Evolutionary conservation across 768 basidiomycete species (phyloP).

Genomic region (Leccinum truebloodii): DNA sequence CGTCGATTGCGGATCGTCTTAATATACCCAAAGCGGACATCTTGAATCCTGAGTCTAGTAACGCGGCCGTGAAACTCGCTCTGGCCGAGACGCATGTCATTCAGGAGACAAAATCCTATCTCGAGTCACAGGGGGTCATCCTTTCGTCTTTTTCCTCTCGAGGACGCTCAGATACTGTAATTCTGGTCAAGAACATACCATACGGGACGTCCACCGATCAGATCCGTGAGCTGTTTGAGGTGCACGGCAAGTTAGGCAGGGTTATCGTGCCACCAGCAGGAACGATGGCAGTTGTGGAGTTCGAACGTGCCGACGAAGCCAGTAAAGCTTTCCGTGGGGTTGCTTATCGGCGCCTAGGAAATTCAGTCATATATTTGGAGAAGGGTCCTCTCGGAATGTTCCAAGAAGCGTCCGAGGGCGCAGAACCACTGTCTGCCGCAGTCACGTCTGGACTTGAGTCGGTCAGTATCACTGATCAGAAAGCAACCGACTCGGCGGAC

Average conservation of each 20-base stretch:
- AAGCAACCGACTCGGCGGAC: constrained; percentile 30
- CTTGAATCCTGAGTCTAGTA: constrained; percentile 78
- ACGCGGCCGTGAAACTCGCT: constrained; percentile 91
- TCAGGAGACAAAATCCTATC: constrained; percentile 88
- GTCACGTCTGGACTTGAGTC: constrained; percentile 29
- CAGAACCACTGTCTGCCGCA: constrained; percentile 8
- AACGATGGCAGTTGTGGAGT: constrained; percentile 91
- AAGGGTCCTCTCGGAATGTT: constrained; percentile 90
- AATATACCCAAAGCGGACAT: constrained; percentile 85
- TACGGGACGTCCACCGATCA: constrained; percentile 79
- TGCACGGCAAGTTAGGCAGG: constrained; percentile 67
- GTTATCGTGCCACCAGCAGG: constrained; percentile 90
- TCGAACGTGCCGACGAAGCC: constrained; percentile 69
- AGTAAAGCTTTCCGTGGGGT: constrained; percentile 75
- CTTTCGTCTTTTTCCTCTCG: constrained; percentile 55
- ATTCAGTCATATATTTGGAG: constrained; percentile 89
- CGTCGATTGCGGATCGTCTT: constrained; percentile 88
- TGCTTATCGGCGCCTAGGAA: constrained; percentile 85
- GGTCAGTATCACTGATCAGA: constrained; percentile 48
- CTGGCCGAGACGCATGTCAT: constrained; percentile 97
- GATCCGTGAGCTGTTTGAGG: constrained; percentile 77
- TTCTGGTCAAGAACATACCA: constrained; percentile 96
- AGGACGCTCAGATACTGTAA: constrained; percentile 71
- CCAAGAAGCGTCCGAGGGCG: constrained; percentile 38
- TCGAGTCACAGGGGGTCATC: constrained; percentile 75